Evolutionary conservation across 2,329 filamentous ascomycete genomes (phyloP), one percentile per base, ranked within the genome.

Genomic region (Colletotrichum higginsianum): DNA sequence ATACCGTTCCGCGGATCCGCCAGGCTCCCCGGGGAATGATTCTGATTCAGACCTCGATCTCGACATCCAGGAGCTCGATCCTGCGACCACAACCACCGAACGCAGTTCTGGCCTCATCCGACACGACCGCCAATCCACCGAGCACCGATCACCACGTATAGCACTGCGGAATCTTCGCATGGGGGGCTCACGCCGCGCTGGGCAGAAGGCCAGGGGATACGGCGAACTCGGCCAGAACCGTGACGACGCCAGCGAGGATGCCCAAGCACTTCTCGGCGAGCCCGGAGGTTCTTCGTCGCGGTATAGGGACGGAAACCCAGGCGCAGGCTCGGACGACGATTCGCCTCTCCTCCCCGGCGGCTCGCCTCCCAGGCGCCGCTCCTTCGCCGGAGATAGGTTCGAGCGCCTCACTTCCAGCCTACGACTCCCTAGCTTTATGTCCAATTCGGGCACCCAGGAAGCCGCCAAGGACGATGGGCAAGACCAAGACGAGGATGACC

Each of bases 1-100:
- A 44, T 85, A 86, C 80, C 85, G 84, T 78, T 82, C 84, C 76
- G 84, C 88, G 78, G 88, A 91, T 80, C 88, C 89, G 78, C 91
- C 91, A 82, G 90, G 92, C 82, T 90, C 88, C 72, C 87, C 87
- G 72, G 82, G 85, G 77, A 86, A 91, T 82, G 92, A 95, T 79
- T 93, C 91, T 79, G 93, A 95, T 80, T 94, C 92, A 61, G 93
- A 96, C 80, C 89, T 92, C 76, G 92, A 94, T 74, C 86, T 96
- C 77, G 92, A 95, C 77, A 87, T 94, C 76, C 88, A 94, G 78
- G 94, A 96, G 85, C 90, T 96, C 75, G 93, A 95, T 79, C 93
- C 93, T 66, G 79, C 79, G 68, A 80, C 79, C 23, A 78, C 78
- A 44, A 76, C 71, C n/a, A 71, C 71, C 21, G 35, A 73, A 69